Evolutionary conservation across 2,329 filamentous ascomycete species (phyloP).

Genomic region (Colletotrichum magnum): DNA sequence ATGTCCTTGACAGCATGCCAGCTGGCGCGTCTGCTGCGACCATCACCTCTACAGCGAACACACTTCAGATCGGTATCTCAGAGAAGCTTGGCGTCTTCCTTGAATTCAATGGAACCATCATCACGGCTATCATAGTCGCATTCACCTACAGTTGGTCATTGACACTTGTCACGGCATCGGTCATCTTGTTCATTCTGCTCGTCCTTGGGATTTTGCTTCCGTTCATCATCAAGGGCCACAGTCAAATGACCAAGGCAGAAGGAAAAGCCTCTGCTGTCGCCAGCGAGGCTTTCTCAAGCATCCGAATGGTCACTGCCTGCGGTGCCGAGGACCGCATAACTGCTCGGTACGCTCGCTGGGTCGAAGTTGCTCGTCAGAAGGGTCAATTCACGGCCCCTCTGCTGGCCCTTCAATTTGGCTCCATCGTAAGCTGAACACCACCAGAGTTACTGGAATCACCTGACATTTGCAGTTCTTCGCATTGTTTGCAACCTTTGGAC

Average conservation of each 20-base stretch:
- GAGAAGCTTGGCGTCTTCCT: constrained; percentile 73
- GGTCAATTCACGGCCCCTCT: constrained; percentile 65
- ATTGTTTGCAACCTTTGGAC: constrained; percentile 65
- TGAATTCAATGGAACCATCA: constrained; percentile 67
- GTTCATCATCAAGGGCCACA: constrained; percentile 68
- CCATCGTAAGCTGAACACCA: constrained; percentile 54
- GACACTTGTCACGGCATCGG: constrained; percentile 70
- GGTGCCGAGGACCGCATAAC: constrained; percentile 70
- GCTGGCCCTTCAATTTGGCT: constrained; percentile 65
- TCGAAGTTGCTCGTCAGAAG: constrained; percentile 66
- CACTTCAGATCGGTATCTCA: constrained; percentile 75
- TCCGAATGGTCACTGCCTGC: constrained; percentile 74
- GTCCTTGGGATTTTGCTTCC: constrained; percentile 65
- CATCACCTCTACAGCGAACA: constrained; percentile 75
- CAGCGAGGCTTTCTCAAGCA: constrained; percentile 71
- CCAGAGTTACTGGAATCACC: background rate
- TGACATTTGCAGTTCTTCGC: constrained; percentile 63
- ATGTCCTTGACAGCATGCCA: constrained; percentile 77
- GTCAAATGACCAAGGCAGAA: constrained; percentile 64
- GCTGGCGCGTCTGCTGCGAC: constrained; percentile 73
- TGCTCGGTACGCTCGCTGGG: constrained; percentile 67
- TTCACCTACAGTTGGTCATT: constrained; percentile 72
- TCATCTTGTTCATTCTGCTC: constrained; percentile 69
- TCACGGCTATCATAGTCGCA: constrained; percentile 67
- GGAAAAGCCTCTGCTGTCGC: constrained; percentile 71